Conservation (phyloP, 768 basidiomycete species). For the Cystobasidium onofrii region DNA sequence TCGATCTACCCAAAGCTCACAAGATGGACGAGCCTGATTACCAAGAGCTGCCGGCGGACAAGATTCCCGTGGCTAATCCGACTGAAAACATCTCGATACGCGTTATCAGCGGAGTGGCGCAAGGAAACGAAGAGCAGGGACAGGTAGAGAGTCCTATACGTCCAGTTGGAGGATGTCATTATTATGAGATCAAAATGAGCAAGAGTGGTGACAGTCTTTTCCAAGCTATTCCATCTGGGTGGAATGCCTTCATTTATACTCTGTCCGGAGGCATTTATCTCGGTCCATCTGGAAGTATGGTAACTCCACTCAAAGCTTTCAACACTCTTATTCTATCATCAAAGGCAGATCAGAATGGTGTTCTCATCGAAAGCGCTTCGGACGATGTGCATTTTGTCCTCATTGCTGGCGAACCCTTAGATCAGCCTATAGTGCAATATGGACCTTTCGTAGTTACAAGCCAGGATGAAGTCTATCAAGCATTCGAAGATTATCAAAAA, state of each 20-base stretch:
- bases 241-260: constrained; percentile 79
- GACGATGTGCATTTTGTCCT: constrained; percentile 67
- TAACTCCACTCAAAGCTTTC: constrained; percentile 53
- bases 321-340: constrained; percentile 77
- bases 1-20: constrained; percentile 50
- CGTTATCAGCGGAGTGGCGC: constrained; percentile 81
- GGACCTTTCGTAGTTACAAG: constrained; percentile 62
- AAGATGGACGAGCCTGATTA: constrained; percentile 78
- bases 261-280: constrained; percentile 61
- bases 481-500: constrained; percentile 55
- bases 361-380: constrained; percentile 54
- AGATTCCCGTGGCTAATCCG: constrained; percentile 45
- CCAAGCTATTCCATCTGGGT: constrained; percentile 76
- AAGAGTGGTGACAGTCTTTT: constrained; percentile 58
- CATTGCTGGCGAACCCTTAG: constrained; percentile 75
- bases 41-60: constrained; percentile 64
- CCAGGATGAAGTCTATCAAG: constrained; percentile 68
- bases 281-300: constrained; percentile 46
- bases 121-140: constrained; percentile 56
- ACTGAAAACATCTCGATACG: constrained; percentile 52
- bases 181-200: constrained; percentile 66
- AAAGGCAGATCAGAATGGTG: constrained; percentile 57
- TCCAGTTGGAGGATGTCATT: constrained; percentile 90
- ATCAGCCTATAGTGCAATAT: constrained; percentile 71
- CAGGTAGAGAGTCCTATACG: constrained; percentile 65